phyloP scores from a whole-genome alignment of 768 basidiomycete species.

The Amanita rubescens region DNA sequence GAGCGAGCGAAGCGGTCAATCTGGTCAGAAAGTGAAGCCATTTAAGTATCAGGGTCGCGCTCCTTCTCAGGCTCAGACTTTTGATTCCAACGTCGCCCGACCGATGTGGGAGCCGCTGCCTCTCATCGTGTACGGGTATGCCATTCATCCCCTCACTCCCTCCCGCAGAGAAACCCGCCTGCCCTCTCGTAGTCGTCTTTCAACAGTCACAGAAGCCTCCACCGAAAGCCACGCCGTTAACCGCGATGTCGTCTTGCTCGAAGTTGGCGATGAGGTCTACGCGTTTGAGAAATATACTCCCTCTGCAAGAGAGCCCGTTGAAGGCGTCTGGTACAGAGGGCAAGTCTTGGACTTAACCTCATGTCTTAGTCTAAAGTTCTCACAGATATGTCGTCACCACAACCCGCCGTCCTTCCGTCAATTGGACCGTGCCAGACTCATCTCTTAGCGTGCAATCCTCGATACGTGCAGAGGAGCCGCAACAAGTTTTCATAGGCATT shows the following conservation, averaged over 20 bases:
- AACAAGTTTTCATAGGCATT: slow-evolving; percentile 90
- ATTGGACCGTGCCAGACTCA: slow-evolving; percentile 53
- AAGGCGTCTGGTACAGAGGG: slow-evolving; percentile 92
- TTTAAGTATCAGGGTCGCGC: slow-evolving; percentile 17
- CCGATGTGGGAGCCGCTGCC: slow-evolving; percentile 47
- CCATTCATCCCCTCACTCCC: slow-evolving; percentile 74
- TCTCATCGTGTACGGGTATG: slow-evolving; percentile 86
- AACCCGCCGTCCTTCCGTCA: slow-evolving; percentile 62
- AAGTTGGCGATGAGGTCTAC: slow-evolving; percentile 95
- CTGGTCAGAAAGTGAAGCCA: slow-evolving; percentile 56
- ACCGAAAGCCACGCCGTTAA: slow-evolving; percentile 58
- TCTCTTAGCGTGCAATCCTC: slow-evolving; percentile 32
- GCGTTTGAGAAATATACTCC: slow-evolving; percentile 90
- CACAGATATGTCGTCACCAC: slow-evolving; percentile 81
- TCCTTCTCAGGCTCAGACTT: not conserved
- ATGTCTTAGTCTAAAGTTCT: slow-evolving; percentile 7
- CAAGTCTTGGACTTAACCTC: slow-evolving; percentile 30
- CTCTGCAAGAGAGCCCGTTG: slow-evolving; percentile 56
- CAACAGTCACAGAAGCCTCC: slow-evolving; percentile 55
- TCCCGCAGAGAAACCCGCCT: slow-evolving; percentile 66
- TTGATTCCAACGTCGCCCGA: slow-evolving; percentile 4
- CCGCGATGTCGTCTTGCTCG: slow-evolving; percentile 76
- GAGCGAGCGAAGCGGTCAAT: slow-evolving; percentile 56
- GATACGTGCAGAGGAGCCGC: slow-evolving; percentile 63
- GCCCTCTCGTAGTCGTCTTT: slow-evolving; percentile 48